These are phyloP conservation scores for Malus sieversii DNA, from an alignment of 306 rosid genomes.

Conservation along the genomic window DNA sequence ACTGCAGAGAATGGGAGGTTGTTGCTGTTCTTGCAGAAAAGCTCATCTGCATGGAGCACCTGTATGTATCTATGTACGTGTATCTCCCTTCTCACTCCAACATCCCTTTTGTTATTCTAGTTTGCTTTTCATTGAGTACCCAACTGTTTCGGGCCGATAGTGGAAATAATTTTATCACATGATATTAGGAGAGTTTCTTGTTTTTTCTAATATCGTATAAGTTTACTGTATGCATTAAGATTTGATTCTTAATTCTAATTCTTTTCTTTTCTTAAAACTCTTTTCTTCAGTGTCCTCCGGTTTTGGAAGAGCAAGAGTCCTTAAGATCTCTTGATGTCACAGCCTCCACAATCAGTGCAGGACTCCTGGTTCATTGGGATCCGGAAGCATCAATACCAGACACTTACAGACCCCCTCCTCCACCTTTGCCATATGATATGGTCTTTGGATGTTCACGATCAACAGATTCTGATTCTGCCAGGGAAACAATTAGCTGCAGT, in stretches of 20 bases:
- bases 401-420: slow-evolving; percentile 74
- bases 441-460: slow-evolving; percentile 46
- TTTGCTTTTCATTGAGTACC: slow-evolving; percentile 8
- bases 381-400: slow-evolving; percentile 57
- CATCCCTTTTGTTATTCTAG: background rate
- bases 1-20: slow-evolving; percentile 62
- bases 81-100: slow-evolving; percentile 16
- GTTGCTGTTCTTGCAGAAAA: slow-evolving; percentile 83
- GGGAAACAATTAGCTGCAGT: slow-evolving; percentile 42
- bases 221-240: background rate
- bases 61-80: slow-evolving; percentile 67
- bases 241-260: background rate
- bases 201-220: background rate
- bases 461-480: slow-evolving; percentile 44
- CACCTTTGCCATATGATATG: slow-evolving; percentile 66
- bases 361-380: slow-evolving; percentile 43
- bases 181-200: background rate
- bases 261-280: background rate
- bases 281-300: slow-evolving; percentile 54
- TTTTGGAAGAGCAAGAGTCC: slow-evolving; percentile 50
- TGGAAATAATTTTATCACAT: background rate
- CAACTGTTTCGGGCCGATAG: background rate
- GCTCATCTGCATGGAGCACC: slow-evolving; percentile 66
- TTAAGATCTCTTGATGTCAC: slow-evolving; percentile 34
- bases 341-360: slow-evolving; percentile 38